These are phyloP conservation scores for Apiospora koreana DNA, from an alignment of 2,329 filamentous ascomycete species.

Conservation along the genomic window DNA sequence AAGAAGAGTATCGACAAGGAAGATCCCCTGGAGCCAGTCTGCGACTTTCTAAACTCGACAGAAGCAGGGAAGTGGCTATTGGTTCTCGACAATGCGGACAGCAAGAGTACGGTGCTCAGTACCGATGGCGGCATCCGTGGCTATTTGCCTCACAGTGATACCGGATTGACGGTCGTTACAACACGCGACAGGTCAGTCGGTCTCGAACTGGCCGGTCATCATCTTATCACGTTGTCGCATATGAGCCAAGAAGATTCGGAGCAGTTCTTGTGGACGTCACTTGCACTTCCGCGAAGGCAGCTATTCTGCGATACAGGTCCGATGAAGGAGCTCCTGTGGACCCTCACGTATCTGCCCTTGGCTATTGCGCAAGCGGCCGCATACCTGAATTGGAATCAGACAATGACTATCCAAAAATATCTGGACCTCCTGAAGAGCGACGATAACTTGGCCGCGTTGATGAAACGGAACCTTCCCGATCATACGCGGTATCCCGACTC, in stretches of 20 bases:
- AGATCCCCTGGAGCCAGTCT: no score
- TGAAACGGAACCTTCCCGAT: slow-evolving; percentile 21
- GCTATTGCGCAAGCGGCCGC: slow-evolving; percentile 44
- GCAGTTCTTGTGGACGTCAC: slow-evolving; percentile 26
- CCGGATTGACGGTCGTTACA: slow-evolving; percentile 38
- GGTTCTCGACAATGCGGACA: slow-evolving; percentile 46
- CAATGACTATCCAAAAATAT: no score
- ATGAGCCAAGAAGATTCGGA: slow-evolving; percentile 31
- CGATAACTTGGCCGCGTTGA: not conserved
- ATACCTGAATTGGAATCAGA: slow-evolving; percentile 34
- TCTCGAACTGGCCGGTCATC: slow-evolving; percentile 22
- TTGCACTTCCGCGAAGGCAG: slow-evolving; percentile 24
- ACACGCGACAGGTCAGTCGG: slow-evolving; percentile 36
- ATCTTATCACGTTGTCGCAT: slow-evolving; percentile 29
- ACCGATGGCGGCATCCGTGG: not conserved
- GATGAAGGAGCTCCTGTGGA: slow-evolving; percentile 26
- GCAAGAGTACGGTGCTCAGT: slow-evolving; percentile 18
- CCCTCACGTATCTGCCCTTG: slow-evolving; percentile 41
- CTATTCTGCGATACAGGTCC: slow-evolving; percentile 15
- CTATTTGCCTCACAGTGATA: slow-evolving; percentile 13
- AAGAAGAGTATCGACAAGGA: no score
- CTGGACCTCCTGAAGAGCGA: not conserved
- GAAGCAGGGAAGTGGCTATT: slow-evolving; percentile 42
- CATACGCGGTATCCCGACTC: slow-evolving; percentile 30
- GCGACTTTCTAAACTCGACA: no score